These are phyloP conservation scores for Amanita fuliginea DNA, from an alignment of 768 basidiomycete species.

Conservation along the genomic window DNA sequence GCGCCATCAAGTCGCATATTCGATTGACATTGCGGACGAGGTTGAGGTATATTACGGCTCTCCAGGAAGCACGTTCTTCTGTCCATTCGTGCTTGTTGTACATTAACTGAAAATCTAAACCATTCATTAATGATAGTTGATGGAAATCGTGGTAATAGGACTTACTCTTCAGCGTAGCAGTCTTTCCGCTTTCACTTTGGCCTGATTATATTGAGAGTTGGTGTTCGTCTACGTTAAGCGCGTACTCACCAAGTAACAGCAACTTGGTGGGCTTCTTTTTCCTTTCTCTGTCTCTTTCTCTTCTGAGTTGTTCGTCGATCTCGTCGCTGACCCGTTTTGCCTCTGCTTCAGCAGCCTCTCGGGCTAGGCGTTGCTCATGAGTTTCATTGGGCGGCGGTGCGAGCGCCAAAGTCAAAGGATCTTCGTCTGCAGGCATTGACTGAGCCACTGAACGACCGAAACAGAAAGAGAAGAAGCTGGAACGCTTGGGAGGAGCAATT, in stretches of 20 bases:
- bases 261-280: conserved; percentile 65
- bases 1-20: conserved; percentile 44
- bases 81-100: conserved; percentile 63
- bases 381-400: conserved; percentile 61
- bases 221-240: background rate
- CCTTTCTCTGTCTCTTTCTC: conserved; percentile 45
- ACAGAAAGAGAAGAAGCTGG: background rate
- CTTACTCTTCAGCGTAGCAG: conserved; percentile 68
- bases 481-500: background rate
- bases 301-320: conserved; percentile 65
- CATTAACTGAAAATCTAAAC: conserved; percentile 59
- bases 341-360: conserved; percentile 52
- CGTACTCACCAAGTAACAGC: conserved; percentile 47
- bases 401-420: conserved; percentile 50
- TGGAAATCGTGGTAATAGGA: conserved; percentile 1
- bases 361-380: conserved; percentile 36
- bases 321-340: conserved; percentile 57
- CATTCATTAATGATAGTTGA: conserved; percentile 5
- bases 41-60: conserved; percentile 68
- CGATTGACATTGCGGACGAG: conserved; percentile 64
- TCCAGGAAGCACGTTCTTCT: conserved; percentile 62
- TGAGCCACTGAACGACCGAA: conserved; percentile 11
- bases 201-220: conserved; percentile 17
- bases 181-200: conserved; percentile 73
- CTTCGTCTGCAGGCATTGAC: conserved; percentile 28